Conservation (phyloP, 306 rosid genomes). For the Aeschynomene evenia region DNA sequence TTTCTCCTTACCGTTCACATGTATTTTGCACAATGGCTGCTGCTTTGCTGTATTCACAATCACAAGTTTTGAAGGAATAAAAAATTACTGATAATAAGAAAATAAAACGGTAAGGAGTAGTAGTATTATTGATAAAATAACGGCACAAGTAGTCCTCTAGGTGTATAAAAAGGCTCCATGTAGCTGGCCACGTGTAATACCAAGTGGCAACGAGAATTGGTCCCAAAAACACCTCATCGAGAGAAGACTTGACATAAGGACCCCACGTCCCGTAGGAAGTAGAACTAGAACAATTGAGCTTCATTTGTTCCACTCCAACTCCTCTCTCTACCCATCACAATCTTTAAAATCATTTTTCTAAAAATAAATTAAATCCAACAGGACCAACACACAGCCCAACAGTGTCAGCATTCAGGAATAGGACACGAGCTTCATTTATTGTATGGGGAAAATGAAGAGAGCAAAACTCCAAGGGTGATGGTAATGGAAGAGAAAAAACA, state of each 20-base stretch:
- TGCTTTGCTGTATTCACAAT: not conserved
- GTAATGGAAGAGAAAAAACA: not conserved
- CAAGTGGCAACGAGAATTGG: not conserved
- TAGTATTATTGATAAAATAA: too few species aligned
- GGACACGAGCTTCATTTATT: not conserved
- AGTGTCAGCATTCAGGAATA: not conserved
- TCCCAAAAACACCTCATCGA: not conserved
- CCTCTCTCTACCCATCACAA: not conserved
- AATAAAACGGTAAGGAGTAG: not conserved
- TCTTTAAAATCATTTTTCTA: not conserved
- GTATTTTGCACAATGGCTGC: not conserved
- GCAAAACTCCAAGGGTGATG: not conserved
- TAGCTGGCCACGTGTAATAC: conserved; percentile 10
- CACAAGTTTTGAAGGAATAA: not conserved
- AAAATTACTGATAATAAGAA: too few species aligned
- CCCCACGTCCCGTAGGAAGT: not conserved
- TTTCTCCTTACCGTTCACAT: not conserved
- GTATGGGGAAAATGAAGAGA: not conserved
- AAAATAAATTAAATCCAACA: not conserved
- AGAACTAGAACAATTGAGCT: not conserved
- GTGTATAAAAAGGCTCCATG: not conserved
- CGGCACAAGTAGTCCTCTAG: not conserved
- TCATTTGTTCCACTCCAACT: not conserved
- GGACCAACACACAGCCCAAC: too few species aligned
- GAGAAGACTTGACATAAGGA: not conserved